phyloP scores from a whole-genome alignment of 1,284 basidiomycete genomes.

The Trametes pubescens region DNA sequence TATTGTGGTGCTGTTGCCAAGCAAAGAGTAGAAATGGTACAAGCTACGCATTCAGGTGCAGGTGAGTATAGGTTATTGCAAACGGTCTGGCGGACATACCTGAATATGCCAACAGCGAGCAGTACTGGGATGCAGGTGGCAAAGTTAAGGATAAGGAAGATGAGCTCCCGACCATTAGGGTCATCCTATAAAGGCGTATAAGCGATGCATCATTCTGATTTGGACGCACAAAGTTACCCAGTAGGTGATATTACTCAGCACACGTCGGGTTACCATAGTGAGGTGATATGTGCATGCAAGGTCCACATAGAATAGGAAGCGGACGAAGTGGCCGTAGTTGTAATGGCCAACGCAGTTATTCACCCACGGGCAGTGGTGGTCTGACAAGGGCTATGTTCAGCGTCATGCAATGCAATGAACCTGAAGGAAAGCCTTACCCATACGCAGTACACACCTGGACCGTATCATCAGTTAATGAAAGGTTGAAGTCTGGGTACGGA shows the following conservation, averaged over 20 bases:
- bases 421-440: conserved; percentile 61
- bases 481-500: background rate
- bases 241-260: conserved; percentile 59
- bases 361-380: conserved; percentile 94
- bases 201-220: background rate
- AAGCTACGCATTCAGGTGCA: conserved; percentile 41
- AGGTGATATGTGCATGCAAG: conserved; percentile 88
- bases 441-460: conserved; percentile 80
- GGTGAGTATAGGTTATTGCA: background rate
- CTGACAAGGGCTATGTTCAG: conserved; percentile 45
- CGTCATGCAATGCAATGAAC: conserved; percentile 18
- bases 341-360: conserved; percentile 91
- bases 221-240: conserved; percentile 55
- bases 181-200: conserved; percentile 60
- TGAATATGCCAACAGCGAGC: conserved; percentile 87
- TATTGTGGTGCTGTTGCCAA: conserved; percentile 92
- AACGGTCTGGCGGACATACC: conserved; percentile 49
- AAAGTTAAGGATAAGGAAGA: conserved; percentile 91
- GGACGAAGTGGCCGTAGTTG: conserved; percentile 92
- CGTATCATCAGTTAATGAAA: too few species aligned
- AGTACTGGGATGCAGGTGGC: conserved; percentile 87
- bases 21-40: conserved; percentile 89
- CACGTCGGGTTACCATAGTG: conserved; percentile 75
- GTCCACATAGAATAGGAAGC: conserved; percentile 93
- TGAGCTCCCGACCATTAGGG: conserved; percentile 73